A percentile compares a stretch with the other conserved stretches of the same genome.
Evolutionary conservation across 2,329 filamentous ascomycete genomes (phyloP).

Genomic region (Dactylonectria macrodidyma): DNA sequence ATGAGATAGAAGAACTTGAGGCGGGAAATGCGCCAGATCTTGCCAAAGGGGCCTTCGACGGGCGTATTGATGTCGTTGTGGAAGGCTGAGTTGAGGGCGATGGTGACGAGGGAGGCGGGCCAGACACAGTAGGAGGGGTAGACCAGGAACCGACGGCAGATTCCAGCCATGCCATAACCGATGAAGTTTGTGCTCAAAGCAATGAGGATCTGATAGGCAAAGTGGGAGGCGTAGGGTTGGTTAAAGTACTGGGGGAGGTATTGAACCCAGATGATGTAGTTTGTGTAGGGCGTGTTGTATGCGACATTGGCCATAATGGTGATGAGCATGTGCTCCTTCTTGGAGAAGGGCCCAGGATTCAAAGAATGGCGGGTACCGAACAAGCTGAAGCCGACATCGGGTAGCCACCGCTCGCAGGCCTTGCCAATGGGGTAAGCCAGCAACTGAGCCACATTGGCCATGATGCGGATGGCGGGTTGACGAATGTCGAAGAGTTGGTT

Average conservation of each 20-base stretch:
- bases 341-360: conserved; percentile 71
- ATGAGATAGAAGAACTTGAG: conserved; percentile 67
- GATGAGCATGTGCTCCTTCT: conserved; percentile 75
- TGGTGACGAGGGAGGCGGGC: conserved; percentile 70
- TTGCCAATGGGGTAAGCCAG: conserved; percentile 70
- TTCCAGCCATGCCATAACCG: conserved; percentile 72
- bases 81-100: conserved; percentile 68
- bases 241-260: conserved; percentile 68
- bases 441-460: conserved; percentile 70
- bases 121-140: conserved; percentile 71
- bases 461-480: conserved; percentile 68
- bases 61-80: conserved; percentile 61
- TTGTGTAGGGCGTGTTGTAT: conserved; percentile 67
- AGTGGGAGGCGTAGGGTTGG: conserved; percentile 66
- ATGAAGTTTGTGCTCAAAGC: conserved; percentile 70
- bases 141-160: conserved; percentile 68
- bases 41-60: conserved; percentile 60
- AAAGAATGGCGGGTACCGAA: conserved; percentile 63
- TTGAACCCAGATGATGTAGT: conserved; percentile 70
- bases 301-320: conserved; percentile 75
- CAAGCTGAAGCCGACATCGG: conserved; percentile 64
- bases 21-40: conserved; percentile 62
- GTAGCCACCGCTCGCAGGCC: conserved; percentile 64
- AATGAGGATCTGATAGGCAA: conserved; percentile 70
- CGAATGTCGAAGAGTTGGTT: conserved; percentile 73